phyloP scores from a whole-genome alignment of 1,284 basidiomycete genomes.

The Mixia osmundae region DNA sequence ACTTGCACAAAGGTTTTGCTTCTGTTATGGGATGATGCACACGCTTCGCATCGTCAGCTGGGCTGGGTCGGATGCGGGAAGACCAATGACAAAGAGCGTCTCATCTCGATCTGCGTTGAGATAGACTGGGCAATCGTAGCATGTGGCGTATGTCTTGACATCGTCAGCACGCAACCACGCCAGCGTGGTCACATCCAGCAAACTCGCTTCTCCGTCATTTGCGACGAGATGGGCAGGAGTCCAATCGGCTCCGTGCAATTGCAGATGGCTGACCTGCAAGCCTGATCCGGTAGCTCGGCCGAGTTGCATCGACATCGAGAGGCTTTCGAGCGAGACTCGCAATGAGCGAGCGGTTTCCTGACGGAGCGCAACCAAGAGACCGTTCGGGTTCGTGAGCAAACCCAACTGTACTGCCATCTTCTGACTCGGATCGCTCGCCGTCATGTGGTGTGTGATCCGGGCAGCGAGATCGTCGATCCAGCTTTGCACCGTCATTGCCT shows the following conservation, averaged over 20 bases:
- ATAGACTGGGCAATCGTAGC: conserved; percentile 11
- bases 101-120: conserved; percentile 15
- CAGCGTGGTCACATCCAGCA: conserved; percentile 52
- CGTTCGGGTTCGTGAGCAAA: conserved; percentile 23
- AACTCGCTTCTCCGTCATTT: conserved; percentile 55
- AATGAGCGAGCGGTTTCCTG: too few species aligned
- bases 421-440: too few species aligned
- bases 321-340: too few species aligned
- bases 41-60: too few species aligned
- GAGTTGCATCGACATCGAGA: too few species aligned
- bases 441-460: conserved; percentile 56
- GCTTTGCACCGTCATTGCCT: conserved; percentile 49
- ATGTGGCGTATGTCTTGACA: conserved; percentile 11
- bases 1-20: too few species aligned
- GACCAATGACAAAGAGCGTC: conserved; percentile 19
- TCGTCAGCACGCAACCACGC: conserved; percentile 40
- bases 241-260: conserved; percentile 70
- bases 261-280: conserved; percentile 36
- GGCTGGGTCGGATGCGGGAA: too few species aligned
- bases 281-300: background rate
- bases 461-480: conserved; percentile 48
- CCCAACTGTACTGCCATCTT: conserved; percentile 22
- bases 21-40: too few species aligned
- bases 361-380: background rate
- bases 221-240: conserved; percentile 37